These are phyloP conservation scores for Podila epigama DNA, from an alignment of 192 early-diverging fungal species.

Conservation along the genomic window DNA sequence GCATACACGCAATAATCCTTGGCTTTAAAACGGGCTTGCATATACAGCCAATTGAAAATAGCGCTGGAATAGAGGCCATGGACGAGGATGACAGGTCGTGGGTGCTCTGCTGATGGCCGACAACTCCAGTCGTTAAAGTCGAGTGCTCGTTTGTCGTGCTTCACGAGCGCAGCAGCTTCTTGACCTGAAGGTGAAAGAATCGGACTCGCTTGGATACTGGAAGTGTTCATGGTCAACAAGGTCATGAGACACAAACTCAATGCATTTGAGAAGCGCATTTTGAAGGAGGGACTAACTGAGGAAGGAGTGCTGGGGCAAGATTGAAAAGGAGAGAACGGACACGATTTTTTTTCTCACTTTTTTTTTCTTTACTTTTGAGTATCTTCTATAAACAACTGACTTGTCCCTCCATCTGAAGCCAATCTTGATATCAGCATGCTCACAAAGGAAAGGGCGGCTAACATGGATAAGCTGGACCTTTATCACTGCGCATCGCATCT, in stretches of 20 bases:
- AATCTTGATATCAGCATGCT: too few species aligned
- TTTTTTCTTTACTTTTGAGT: too few species aligned
- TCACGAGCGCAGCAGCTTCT: background rate
- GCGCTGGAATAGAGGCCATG: slow-evolving; percentile 6
- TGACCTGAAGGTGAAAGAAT: background rate
- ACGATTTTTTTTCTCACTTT: too few species aligned
- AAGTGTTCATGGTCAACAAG: background rate
- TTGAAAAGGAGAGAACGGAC: too few species aligned
- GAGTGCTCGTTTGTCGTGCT: background rate
- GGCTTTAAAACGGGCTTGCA: slow-evolving; percentile 5
- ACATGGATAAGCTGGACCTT: too few species aligned
- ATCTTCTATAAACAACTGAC: too few species aligned
- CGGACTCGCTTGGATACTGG: background rate
- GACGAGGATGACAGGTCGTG: slow-evolving; percentile 6
- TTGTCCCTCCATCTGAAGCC: too few species aligned
- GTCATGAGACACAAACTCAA: background rate
- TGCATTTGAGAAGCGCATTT: background rate
- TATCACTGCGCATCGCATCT: too few species aligned
- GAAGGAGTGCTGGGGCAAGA: too few species aligned
- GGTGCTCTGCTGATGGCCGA: background rate
- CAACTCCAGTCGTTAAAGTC: slow-evolving; percentile 19
- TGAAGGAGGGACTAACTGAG: too few species aligned
- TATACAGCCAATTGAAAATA: slow-evolving; percentile 10
- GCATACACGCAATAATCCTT: slow-evolving; percentile 8
- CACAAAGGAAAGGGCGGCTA: too few species aligned